phyloP scores from a whole-genome alignment of 192 early-diverging fungal genomes.

The Spizellomyces sp. region DNA sequence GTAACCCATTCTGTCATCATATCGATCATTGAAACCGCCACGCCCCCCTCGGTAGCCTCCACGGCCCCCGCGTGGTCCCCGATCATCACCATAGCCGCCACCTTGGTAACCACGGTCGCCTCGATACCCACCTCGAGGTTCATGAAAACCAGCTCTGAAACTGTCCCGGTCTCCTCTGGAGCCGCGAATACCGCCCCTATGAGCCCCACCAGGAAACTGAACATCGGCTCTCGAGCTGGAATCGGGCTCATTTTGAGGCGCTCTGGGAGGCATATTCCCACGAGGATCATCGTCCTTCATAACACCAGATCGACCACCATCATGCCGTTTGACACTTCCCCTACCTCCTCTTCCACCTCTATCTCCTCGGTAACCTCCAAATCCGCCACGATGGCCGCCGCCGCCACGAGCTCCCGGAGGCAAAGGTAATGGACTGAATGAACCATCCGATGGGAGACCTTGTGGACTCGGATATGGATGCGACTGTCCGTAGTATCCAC shows the following conservation, averaged over 20 bases:
- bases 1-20: slow-evolving; percentile 17
- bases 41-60: slow-evolving; percentile 10
- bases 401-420: neutral
- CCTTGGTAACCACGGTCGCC: slow-evolving; percentile 1
- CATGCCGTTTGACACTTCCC: slow-evolving; percentile 2
- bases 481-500: too few relatives aligned
- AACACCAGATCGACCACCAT: neutral
- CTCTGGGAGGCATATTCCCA: neutral
- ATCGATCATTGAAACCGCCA: slow-evolving; percentile 11
- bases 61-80: slow-evolving; percentile 2
- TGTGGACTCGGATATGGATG: too few relatives aligned
- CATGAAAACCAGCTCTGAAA: slow-evolving; percentile 11
- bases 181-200: neutral
- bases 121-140: slow-evolving; percentile 12
- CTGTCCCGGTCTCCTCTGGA: slow-evolving; percentile 12
- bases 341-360: slow-evolving; percentile 3
- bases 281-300: neutral
- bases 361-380: slow-evolving; percentile 2
- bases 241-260: neutral
- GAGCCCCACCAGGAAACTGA: slow-evolving; percentile 2
- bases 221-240: neutral
- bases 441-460: too few relatives aligned
- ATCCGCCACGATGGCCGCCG: slow-evolving; percentile 5
- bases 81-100: neutral
- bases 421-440: neutral